Percentiles rank a stretch among this genome's conserved stretches.
These are phyloP conservation scores for Verticillium tricorpus DNA, from an alignment of 2,329 filamentous ascomycete genomes.

Conservation along the genomic window DNA sequence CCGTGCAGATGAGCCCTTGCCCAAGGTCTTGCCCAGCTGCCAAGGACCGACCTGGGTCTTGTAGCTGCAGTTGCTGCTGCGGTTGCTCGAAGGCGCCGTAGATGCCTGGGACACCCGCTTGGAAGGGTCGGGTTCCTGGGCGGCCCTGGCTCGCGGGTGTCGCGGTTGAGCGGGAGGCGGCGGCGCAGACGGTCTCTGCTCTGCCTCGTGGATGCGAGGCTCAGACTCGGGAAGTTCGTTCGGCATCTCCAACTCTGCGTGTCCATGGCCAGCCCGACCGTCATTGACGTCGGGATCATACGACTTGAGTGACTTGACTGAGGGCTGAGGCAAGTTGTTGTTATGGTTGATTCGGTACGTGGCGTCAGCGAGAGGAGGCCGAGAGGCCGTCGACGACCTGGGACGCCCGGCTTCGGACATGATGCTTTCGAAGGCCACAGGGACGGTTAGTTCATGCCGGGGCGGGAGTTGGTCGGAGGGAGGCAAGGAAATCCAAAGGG, in stretches of 20 bases:
- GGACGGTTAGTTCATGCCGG: not conserved
- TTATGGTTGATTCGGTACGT: constrained; percentile 40
- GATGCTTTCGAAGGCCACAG: not conserved
- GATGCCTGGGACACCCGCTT: constrained; percentile 36
- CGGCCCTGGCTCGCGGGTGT: constrained; percentile 17
- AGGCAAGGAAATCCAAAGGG: not conserved
- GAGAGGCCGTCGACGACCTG: constrained; percentile 13
- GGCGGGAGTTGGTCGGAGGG: not conserved
- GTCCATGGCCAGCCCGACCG: not conserved
- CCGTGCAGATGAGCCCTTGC: constrained; percentile 82
- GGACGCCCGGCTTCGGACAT: constrained; percentile 12
- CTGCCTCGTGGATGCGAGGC: not conserved
- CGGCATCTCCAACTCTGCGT: not conserved
- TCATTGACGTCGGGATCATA: constrained; percentile 13
- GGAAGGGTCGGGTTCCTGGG: constrained; percentile 25
- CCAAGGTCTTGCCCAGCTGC: constrained; percentile 85
- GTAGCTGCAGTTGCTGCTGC: constrained; percentile 34
- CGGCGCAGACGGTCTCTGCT: not conserved
- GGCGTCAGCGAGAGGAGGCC: constrained; percentile 42
- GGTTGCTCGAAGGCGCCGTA: constrained; percentile 28
- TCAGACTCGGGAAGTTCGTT: not conserved
- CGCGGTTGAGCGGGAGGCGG: constrained; percentile 10
- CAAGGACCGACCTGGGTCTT: constrained; percentile 88
- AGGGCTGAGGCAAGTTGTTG: constrained; percentile 26
- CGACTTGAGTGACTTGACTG: constrained; percentile 22